These are phyloP conservation scores for Pythium pyrilobum DNA, from an alignment of 352 stramenopile species.

Conservation along the genomic window DNA sequence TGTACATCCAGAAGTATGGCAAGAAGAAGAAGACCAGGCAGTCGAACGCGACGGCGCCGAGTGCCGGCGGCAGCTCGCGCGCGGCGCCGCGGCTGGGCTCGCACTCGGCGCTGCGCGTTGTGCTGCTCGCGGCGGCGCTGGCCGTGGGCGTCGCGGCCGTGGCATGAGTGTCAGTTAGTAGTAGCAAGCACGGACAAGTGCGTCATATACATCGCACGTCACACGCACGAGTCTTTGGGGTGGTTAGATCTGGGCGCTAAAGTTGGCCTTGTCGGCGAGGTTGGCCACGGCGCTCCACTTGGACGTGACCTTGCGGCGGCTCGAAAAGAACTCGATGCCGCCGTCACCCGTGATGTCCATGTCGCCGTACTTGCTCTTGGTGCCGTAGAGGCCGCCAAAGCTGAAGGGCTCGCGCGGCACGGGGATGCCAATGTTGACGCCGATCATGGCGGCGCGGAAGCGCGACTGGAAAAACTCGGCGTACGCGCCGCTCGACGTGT, in stretches of 20 bases:
- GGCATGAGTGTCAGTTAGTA: constrained; percentile 1
- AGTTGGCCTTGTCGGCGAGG: constrained; percentile 55
- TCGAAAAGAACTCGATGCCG: constrained; percentile 97
- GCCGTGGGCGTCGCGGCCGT: constrained; percentile 8
- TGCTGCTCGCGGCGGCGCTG: constrained; percentile 5
- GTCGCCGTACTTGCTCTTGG: constrained; percentile 96
- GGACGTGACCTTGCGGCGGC: constrained; percentile 95
- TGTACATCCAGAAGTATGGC: constrained; percentile 48
- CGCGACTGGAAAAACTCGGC: constrained; percentile 93
- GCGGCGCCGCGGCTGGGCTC: background rate
- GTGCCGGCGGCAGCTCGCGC: background rate
- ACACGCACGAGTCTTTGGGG: background rate
- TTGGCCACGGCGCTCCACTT: constrained; percentile 85
- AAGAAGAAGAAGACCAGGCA: constrained; percentile 35
- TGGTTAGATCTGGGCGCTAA: constrained; percentile 57
- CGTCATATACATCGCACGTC: background rate
- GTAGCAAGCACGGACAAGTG: too few relatives aligned
- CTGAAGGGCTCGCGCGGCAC: constrained; percentile 94
- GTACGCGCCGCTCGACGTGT: constrained; percentile 91
- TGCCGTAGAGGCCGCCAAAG: constrained; percentile 97
- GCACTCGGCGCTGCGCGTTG: background rate
- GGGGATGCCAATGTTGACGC: constrained; percentile 96
- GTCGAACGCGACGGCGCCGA: background rate
- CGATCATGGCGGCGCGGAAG: constrained; percentile 93
- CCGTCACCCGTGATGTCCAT: constrained; percentile 98